These are phyloP conservation scores for Talaromyces islandicus DNA, from an alignment of 2,329 filamentous ascomycete genomes.

Conservation along the genomic window DNA sequence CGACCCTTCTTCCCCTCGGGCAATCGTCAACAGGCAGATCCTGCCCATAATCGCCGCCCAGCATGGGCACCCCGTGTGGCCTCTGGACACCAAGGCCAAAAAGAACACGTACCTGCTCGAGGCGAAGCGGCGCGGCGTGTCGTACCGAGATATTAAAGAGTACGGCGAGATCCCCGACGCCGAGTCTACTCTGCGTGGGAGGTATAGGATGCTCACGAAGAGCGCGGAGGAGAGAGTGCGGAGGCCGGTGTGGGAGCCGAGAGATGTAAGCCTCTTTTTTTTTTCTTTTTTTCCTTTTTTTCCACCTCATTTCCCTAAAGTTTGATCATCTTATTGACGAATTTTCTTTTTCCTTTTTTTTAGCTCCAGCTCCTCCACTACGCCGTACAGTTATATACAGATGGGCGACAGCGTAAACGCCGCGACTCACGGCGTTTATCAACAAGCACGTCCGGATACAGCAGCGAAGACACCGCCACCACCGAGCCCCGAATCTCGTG, in stretches of 20 bases:
- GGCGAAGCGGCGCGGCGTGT: slow-evolving; percentile 36
- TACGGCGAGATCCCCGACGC: slow-evolving; percentile 36
- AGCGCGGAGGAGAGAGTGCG: slow-evolving; percentile 39
- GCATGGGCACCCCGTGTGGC: neutral
- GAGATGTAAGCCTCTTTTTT: slow-evolving; percentile 33
- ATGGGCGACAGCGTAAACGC: neutral
- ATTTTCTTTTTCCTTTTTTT: too few relatives aligned
- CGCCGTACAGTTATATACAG: slow-evolving; percentile 23
- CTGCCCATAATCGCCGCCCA: neutral
- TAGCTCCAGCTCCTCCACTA: slow-evolving; percentile 37
- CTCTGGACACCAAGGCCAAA: slow-evolving; percentile 12
- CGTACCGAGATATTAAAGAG: slow-evolving; percentile 43
- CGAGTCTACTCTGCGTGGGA: slow-evolving; percentile 43
- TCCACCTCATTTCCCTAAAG: too few relatives aligned
- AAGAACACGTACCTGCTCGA: slow-evolving; percentile 36
- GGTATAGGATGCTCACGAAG: slow-evolving; percentile 43
- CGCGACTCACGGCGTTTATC: neutral
- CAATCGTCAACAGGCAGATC: neutral
- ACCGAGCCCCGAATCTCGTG: slow-evolving; percentile 39
- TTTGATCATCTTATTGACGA: neutral
- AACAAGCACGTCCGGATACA: neutral
- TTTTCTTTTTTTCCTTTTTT: neutral
- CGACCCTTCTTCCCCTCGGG: neutral
- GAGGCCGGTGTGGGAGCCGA: slow-evolving; percentile 38
- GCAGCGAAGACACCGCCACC: slow-evolving; percentile 7